phyloP scores from a whole-genome alignment of 2,329 filamentous ascomycete genomes.

The Diaporthe sp. region DNA sequence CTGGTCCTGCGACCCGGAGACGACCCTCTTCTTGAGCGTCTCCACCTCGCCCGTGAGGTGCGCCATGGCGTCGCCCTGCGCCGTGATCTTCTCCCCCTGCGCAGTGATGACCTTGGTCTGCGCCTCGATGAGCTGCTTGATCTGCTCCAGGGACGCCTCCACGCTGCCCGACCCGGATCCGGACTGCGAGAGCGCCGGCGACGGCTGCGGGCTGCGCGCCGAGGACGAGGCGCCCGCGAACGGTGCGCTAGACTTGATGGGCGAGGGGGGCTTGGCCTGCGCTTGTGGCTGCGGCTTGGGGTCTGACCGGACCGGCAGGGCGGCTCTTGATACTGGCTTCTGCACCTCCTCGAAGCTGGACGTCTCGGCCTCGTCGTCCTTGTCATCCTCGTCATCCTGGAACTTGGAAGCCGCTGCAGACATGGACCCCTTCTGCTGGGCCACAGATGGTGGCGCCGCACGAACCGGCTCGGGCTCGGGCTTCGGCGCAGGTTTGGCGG shows the following conservation, averaged over 20 bases:
- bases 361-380: conserved; percentile 67
- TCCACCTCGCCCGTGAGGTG: conserved; percentile 80
- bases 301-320: conserved; percentile 49
- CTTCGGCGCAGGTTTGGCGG: conserved; percentile 61
- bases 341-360: conserved; percentile 90
- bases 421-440: conserved; percentile 89
- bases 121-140: conserved; percentile 80
- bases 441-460: conserved; percentile 74
- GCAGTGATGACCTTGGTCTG: conserved; percentile 81
- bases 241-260: conserved; percentile 40
- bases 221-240: conserved; percentile 53
- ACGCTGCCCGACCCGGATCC: conserved; percentile 46
- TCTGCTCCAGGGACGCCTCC: conserved; percentile 76
- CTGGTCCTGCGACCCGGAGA: conserved; percentile 68
- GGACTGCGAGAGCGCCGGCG: conserved; percentile 54
- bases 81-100: conserved; percentile 76
- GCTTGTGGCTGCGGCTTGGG: conserved; percentile 56
- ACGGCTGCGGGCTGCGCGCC: conserved; percentile 31
- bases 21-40: conserved; percentile 80
- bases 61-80: conserved; percentile 78
- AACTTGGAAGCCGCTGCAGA: conserved; percentile 87
- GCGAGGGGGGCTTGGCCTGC: conserved; percentile 48
- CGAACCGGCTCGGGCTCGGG: conserved; percentile 62
- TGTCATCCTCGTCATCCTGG: conserved; percentile 75
- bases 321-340: conserved; percentile 74